phyloP scores from a whole-genome alignment of 495 filamentous ascomycete species.

The Cercophora samala region DNA sequence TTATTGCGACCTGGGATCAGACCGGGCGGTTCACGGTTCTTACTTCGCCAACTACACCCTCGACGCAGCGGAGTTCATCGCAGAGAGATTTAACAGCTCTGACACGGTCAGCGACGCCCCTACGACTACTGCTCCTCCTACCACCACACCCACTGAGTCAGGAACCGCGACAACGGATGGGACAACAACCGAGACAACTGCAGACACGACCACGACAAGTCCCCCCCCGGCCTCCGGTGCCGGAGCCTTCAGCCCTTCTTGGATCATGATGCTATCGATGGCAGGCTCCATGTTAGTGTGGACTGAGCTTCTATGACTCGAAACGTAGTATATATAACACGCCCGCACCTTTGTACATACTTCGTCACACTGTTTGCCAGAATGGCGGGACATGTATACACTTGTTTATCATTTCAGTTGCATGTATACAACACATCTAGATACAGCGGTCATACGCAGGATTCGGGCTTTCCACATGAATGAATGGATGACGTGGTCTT shows the following conservation, averaged over 20 bases:
- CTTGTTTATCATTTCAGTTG: too few species aligned
- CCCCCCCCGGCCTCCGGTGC: neutral
- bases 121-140: neutral
- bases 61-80: constrained; percentile 25
- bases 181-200: neutral
- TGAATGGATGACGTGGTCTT: too few species aligned
- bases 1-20: constrained; percentile 27
- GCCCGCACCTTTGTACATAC: too few species aligned
- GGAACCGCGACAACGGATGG: neutral
- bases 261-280: neutral
- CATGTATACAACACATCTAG: too few species aligned
- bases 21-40: constrained; percentile 16
- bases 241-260: neutral
- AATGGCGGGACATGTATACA: too few species aligned
- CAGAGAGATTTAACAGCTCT: constrained; percentile 20
- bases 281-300: neutral
- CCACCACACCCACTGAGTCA: neutral
- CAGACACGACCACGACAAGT: neutral
- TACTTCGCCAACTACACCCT: constrained; percentile 27
- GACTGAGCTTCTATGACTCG: neutral
- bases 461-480: too few species aligned
- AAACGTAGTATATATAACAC: neutral
- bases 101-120: neutral
- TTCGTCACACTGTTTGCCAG: too few species aligned
- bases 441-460: too few species aligned